A percentile compares a stretch with the other conserved stretches of the same genome.
Conservation (phyloP, 306 rosid species). For the Geum urbanum region DNA sequence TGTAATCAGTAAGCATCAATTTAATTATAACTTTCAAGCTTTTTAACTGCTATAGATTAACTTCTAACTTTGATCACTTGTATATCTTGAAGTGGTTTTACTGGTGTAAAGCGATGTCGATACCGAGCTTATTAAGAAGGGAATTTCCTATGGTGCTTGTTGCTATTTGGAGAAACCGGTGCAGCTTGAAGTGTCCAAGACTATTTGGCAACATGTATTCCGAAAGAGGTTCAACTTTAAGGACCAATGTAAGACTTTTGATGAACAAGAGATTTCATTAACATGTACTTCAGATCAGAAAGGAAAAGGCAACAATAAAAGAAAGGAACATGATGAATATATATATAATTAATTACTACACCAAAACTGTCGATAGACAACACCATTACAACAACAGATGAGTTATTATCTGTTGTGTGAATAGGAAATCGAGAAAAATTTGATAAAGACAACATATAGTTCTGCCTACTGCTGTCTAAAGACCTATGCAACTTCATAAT, state of each 20-base stretch:
- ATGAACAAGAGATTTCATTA: constrained; percentile 30
- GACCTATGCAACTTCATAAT: too few relatives aligned
- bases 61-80: not conserved
- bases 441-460: too few relatives aligned
- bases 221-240: constrained; percentile 45
- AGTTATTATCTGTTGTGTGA: too few relatives aligned
- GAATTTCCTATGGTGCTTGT: constrained; percentile 76
- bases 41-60: not conserved
- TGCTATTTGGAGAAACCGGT: constrained; percentile 82
- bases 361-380: too few relatives aligned
- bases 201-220: constrained; percentile 84
- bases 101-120: constrained; percentile 76
- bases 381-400: too few relatives aligned
- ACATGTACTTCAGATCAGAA: constrained; percentile 28
- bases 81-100: constrained; percentile 23
- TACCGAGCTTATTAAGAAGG: constrained; percentile 74
- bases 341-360: too few relatives aligned
- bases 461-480: too few relatives aligned
- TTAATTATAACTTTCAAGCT: not conserved
- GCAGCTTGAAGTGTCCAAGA: constrained; percentile 64
- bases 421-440: too few relatives aligned
- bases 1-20: constrained; percentile 60
- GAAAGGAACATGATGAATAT: constrained; percentile 53
- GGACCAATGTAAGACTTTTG: constrained; percentile 33
- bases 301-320: constrained; percentile 32